Evolutionary conservation across 176 grass and related monocot genomes (phyloP).

Genomic region (Aegilops tauschii): DNA sequence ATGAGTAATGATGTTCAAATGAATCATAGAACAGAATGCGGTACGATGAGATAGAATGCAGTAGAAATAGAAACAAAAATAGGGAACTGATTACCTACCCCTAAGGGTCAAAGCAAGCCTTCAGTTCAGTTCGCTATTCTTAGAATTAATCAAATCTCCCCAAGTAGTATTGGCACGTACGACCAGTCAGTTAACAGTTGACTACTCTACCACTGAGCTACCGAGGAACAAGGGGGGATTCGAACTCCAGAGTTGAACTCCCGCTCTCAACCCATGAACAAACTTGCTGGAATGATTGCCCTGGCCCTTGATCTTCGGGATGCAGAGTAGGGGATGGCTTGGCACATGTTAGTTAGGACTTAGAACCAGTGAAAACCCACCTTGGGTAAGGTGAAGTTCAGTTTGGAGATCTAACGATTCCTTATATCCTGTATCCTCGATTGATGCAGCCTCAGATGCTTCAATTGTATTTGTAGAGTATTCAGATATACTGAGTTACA

Average conservation of each 20-base stretch:
- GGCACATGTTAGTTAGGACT: not conserved
- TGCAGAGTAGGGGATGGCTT: not conserved
- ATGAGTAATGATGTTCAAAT: not conserved
- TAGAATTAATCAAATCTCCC: not conserved
- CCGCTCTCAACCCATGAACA: not conserved
- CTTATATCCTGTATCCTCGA: not conserved
- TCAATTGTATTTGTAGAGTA: not conserved
- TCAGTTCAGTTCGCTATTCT: not conserved
- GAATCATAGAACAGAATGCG: not conserved
- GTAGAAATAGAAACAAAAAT: not conserved
- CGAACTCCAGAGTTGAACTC: not conserved
- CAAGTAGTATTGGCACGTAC: not conserved
- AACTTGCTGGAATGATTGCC: not conserved
- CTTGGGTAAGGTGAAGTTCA: not conserved
- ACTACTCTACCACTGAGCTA: not conserved
- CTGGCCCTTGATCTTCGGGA: not conserved
- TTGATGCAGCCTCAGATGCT: not conserved
- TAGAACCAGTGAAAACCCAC: not conserved
- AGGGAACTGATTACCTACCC: not conserved
- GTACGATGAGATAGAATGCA: not conserved
- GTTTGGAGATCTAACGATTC: not conserved
- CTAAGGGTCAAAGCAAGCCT: not conserved
- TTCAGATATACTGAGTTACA: not conserved
- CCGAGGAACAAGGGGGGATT: not conserved
- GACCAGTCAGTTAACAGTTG: not conserved